Base-by-base conservation (phyloP, 495 filamentous ascomycete genomes). In the Aspergillus leporis region DNA sequence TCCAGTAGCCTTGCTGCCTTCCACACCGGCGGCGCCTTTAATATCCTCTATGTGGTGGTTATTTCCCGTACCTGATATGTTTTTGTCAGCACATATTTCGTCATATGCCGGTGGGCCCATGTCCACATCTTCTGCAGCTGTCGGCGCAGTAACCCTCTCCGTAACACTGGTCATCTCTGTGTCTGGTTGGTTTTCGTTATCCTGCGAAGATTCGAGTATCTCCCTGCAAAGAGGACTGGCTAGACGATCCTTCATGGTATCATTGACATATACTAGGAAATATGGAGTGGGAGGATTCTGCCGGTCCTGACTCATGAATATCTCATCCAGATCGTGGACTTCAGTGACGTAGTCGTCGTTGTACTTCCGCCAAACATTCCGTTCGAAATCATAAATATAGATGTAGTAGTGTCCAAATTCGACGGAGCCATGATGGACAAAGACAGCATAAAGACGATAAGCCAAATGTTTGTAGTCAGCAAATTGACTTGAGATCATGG, bases 321-420 rank as follows among this genome's bases (percentile, higher is more conserved):
- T 87, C 65, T 85, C 80, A 58, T 75, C 74, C 57, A 74, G 64
- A 65, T 84, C 80, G 31, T 69, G 84, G 64, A 90, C 83, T 59
- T 89, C 84, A 0, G 85, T 86, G 28, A 98, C 92, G 21, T 79
- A 78, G 25, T 87, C 87, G 66, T 98, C 94, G 70, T 98, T 98
- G 79, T 97, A 98, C 66, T 90, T 91, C 51, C 91, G 88, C 92
- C 94, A 98, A 47, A 93, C 74, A 18, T 87, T 78, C 36, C 82
- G 79, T 54, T 85, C 78, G 70, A 95, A 96, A 71, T 98, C 94
- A 67, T 85, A 88, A 64, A 98, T 96, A 80, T 92, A 97, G 58
- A 97, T 92, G 85, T 90, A 99, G 76, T 97, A 99, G 71, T 98
- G 94, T 1, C 94, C 94, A 51, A 88, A 89, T 18, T 72, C 75